A percentile compares a stretch with the other conserved stretches of the same genome.
Conservation (phyloP, 1,284 basidiomycete species). For the Psilocybe mexicana region DNA sequence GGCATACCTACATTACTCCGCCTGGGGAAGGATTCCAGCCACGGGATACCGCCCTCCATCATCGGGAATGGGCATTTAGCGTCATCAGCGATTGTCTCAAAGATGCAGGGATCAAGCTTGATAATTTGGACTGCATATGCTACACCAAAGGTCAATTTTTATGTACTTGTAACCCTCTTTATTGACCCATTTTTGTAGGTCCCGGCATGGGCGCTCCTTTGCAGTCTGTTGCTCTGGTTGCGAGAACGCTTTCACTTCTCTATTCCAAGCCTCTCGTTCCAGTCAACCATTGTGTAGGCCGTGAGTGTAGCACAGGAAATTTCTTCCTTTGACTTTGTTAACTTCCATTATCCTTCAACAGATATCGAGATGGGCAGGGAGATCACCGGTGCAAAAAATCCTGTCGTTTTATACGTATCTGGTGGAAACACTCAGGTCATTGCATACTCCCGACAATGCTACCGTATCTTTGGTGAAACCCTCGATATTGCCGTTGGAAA, state of each 20-base stretch:
- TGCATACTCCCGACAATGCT: conserved; percentile 95
- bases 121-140: conserved; percentile 91
- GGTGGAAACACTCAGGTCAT: conserved; percentile 99
- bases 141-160: conserved; percentile 84
- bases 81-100: conserved; percentile 84
- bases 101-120: conserved; percentile 70
- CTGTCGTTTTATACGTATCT: conserved; percentile 97
- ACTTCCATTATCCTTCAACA: conserved; percentile 32
- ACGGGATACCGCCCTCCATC: conserved; percentile 92
- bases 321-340: not conserved
- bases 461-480: conserved; percentile 99
- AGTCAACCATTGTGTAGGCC: conserved; percentile 98
- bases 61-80: conserved; percentile 88
- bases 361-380: conserved; percentile 99
- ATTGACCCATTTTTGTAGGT: conserved; percentile 47
- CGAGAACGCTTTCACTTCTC: conserved; percentile 86
- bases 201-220: conserved; percentile 99
- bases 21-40: conserved; percentile 98
- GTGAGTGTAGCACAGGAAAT: conserved; percentile 50
- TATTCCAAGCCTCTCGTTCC: conserved; percentile 93
- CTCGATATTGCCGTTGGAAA: conserved; percentile 99
- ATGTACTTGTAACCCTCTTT: not conserved
- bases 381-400: conserved; percentile 93
- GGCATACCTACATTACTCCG: conserved; percentile 98
- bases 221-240: conserved; percentile 95